Base-by-base conservation (phyloP, 1,284 basidiomycete species). In the Termitomyces sp. region DNA sequence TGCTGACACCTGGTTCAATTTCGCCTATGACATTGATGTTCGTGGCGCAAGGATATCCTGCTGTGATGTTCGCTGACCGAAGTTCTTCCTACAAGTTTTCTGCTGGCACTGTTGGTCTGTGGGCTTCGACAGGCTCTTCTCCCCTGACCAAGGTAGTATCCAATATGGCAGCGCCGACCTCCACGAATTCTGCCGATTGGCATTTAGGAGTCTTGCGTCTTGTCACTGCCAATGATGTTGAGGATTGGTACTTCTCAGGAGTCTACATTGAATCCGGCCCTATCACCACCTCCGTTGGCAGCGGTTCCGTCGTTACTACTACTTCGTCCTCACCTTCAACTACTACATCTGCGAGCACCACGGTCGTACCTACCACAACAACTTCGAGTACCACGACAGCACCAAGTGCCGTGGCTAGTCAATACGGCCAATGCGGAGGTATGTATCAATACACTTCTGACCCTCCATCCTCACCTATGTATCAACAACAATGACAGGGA, bases 201-300 rank as follows among this genome's bases (percentile, higher is more conserved):
- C 83, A 84, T 66, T 69, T 85, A 50, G 81, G 81, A 48, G 80
- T 84, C 21, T 75, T 84, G 41, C 76, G 80, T 55, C 71, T 84
- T 50, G 71, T 76, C 26, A 79, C 76, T 60, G 72, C 67, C 31
- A 63, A 72, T 42, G 65, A 64, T 28, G 64, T 74, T 7, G 81
- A 83, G 64, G 77, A 83, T 60, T 84, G 74, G 73, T 84, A 77
- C 67, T 73, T 81, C 70, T 78, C 77, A 43, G 77, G 79, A 39
- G 78, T 84, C 41, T 84, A 79, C 65, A 73, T 83, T 60, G 81
- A 84, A 65, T 72, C 64, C 35, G 79, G 78, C 1, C 71, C 78
- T 3, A 79, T 83, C 59, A 83, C 77, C 33, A 83, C 80, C 7
- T 54, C 66, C 48, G 68, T 80, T 42, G 79, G 78, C 48, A 75